Evolutionary conservation across 352 stramenopile genomes (phyloP).

Genomic region (Phytophthora podocarpi): DNA sequence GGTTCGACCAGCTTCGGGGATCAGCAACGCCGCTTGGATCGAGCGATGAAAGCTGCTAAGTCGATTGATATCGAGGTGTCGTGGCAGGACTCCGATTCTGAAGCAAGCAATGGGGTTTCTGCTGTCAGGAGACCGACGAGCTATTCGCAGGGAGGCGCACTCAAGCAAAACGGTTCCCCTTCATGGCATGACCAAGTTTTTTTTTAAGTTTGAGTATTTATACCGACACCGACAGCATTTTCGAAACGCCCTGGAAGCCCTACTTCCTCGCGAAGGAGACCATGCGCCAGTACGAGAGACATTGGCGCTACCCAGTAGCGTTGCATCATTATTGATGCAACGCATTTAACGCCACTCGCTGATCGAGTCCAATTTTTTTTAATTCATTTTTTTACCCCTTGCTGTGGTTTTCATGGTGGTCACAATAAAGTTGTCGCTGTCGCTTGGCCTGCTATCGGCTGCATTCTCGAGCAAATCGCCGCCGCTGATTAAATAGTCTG

Average conservation of each 20-base stretch:
- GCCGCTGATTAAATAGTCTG: too few species aligned
- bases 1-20: background rate
- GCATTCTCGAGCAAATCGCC: too few species aligned
- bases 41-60: slow-evolving; percentile 4
- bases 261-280: too few species aligned
- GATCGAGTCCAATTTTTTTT: too few species aligned
- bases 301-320: too few species aligned
- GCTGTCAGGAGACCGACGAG: background rate
- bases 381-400: too few species aligned
- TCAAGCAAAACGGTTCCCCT: slow-evolving; percentile 25
- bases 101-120: slow-evolving; percentile 24
- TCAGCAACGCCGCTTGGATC: slow-evolving; percentile 9
- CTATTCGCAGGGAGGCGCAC: slow-evolving; percentile 27
- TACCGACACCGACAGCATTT: slow-evolving; percentile 19
- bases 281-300: too few species aligned
- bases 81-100: background rate
- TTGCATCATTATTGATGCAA: too few species aligned
- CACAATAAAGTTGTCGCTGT: too few species aligned
- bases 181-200: background rate
- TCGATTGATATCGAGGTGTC: slow-evolving; percentile 6
- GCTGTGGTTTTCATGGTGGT: too few species aligned
- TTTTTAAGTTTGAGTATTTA: slow-evolving; percentile 34
- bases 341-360: too few species aligned
- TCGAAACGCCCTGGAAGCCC: slow-evolving; percentile 22
- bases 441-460: too few species aligned